Percentiles rank a stretch among this genome's conserved stretches.
phyloP scores from a whole-genome alignment of 2,329 filamentous ascomycete species.

The Xylaria sp. region DNA sequence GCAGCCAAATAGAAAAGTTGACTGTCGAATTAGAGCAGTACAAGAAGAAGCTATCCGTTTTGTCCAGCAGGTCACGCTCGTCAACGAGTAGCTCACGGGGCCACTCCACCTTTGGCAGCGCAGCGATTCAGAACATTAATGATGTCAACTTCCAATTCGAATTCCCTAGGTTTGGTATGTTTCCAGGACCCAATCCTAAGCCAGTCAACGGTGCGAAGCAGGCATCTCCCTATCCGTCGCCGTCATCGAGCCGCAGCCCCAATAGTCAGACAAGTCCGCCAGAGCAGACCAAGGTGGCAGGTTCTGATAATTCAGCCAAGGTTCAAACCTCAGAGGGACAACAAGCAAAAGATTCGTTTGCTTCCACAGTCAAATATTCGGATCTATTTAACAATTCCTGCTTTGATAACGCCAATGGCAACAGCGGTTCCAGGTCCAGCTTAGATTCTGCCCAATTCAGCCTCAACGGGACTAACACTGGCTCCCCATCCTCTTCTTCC shows the following conservation, averaged over 20 bases:
- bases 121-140: conserved; percentile 68
- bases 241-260: conserved; percentile 45
- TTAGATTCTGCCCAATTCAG: conserved; percentile 62
- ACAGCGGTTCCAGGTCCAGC: conserved; percentile 60
- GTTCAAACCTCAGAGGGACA: conserved; percentile 51
- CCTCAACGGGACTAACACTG: conserved; percentile 64
- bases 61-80: conserved; percentile 50
- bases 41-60: conserved; percentile 81
- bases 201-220: conserved; percentile 35
- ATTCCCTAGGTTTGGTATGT: conserved; percentile 90
- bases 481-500: conserved; percentile 72
- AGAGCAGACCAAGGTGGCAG: conserved; percentile 48
- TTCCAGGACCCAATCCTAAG: conserved; percentile 60
- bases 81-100: conserved; percentile 55
- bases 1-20: conserved; percentile 88
- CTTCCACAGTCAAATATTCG: conserved; percentile 63
- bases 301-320: conserved; percentile 51
- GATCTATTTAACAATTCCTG: conserved; percentile 64
- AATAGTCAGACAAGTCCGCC: conserved; percentile 51
- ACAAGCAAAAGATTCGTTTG: conserved; percentile 55
- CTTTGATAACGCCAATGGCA: conserved; percentile 56
- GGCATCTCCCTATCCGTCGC: conserved; percentile 43
- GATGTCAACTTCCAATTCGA: conserved; percentile 93
- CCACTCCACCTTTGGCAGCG: conserved; percentile 54
- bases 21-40: conserved; percentile 89